Conservation (phyloP, 768 basidiomycete species). For the Phanerodontia chrysosporium region DNA sequence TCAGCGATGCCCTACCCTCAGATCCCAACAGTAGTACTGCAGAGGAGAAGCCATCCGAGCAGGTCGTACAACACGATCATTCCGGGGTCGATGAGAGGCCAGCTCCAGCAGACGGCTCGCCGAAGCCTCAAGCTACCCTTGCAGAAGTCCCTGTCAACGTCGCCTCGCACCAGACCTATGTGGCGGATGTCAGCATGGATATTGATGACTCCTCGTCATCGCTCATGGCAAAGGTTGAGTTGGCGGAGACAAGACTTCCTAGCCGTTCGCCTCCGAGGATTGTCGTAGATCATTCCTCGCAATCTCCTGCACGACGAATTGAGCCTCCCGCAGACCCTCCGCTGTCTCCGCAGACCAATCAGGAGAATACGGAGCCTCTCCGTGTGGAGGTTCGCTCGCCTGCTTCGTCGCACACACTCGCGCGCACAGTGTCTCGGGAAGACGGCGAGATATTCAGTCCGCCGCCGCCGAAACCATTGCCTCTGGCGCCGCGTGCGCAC, state of each 20-base stretch:
- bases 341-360: background rate
- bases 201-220: background rate
- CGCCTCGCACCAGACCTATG: background rate
- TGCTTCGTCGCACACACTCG: background rate
- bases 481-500: constrained; percentile 34
- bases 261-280: background rate
- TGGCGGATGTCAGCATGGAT: background rate
- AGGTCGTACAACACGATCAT: background rate
- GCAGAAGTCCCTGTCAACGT: background rate
- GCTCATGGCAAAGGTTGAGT: constrained; percentile 6
- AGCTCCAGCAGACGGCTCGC: background rate
- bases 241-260: background rate
- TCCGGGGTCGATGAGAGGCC: background rate
- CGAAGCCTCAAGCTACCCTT: background rate
- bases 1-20: background rate
- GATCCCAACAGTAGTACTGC: background rate
- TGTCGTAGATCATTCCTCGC: background rate
- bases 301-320: background rate
- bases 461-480: constrained; percentile 29
- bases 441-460: constrained; percentile 48
- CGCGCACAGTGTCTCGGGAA: constrained; percentile 39
- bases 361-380: constrained; percentile 2
- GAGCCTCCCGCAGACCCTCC: background rate
- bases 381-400: background rate
- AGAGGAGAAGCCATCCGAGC: background rate